Evolutionary conservation across 805 yeast species (phyloP).

Genomic region (Starmerella potacharoeniae): DNA sequence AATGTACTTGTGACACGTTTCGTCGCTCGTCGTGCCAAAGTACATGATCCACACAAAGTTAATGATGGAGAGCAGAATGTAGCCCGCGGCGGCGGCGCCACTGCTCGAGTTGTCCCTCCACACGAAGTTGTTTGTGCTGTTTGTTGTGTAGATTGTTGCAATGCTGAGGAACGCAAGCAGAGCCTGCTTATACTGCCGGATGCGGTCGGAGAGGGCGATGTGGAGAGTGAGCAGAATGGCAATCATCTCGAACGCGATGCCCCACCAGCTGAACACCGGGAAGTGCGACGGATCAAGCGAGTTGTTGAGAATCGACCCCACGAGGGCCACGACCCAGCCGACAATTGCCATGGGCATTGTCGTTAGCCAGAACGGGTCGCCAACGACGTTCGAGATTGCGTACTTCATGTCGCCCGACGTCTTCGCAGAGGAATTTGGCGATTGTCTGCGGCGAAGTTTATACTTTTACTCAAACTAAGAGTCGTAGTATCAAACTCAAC

Average conservation of each 20-base stretch:
- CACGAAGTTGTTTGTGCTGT: conserved; percentile 68
- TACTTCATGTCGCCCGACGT: not conserved
- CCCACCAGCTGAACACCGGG: conserved; percentile 96
- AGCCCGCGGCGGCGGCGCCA: conserved; percentile 89
- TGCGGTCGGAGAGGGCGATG: conserved; percentile 48
- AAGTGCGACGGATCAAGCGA: conserved; percentile 32
- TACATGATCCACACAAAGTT: conserved; percentile 79
- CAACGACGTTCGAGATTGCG: conserved; percentile 38
- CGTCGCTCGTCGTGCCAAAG: conserved; percentile 80
- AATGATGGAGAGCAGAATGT: conserved; percentile 67
- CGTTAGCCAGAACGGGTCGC: conserved; percentile 82
- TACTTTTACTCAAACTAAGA: not conserved
- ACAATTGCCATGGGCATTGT: conserved; percentile 61
- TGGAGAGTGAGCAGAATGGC: conserved; percentile 41
- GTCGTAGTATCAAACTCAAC: not conserved
- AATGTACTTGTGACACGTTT: conserved; percentile 74
- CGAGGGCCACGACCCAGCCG: conserved; percentile 82
- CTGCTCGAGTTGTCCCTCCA: conserved; percentile 53
- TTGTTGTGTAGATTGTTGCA: conserved; percentile 75
- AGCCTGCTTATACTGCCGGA: conserved; percentile 52
- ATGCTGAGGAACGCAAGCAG: conserved; percentile 49
- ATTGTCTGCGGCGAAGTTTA: not conserved
- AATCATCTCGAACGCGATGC: conserved; percentile 65
- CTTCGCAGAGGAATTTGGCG: too few species aligned
- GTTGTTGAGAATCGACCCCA: conserved; percentile 62